Base-by-base conservation (phyloP, 768 basidiomycete genomes). In the Suillus tomentosus region DNA sequence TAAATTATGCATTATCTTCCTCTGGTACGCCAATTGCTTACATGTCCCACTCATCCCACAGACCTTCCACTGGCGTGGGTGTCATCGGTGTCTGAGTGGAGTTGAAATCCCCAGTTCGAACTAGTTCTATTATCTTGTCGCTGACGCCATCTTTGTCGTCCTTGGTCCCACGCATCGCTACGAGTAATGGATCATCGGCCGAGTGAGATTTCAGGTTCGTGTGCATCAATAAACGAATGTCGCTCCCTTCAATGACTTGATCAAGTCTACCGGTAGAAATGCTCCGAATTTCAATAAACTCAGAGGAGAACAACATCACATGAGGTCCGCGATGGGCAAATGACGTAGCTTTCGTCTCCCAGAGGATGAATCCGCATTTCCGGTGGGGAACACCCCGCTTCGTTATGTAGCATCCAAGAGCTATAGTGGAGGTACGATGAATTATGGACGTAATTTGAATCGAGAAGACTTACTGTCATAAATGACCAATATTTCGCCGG, bases 1-100 rank as follows among this genome's bases (percentile, higher is more conserved):
- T 67, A 68, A 68, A 56, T 67, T 71, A 71, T 42, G 22, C 47
- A 40, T 62, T 24, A 57, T 40, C 56, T 61, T 53, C 51, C 53
- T 45, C 56, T 63, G 22, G 5, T 40, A 40, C 39, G 19, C 19
- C 11, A 17, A 48, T 37, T 43, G 22, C 43, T 71, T 64, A 82
- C 85, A 89, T 87, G 69, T 90, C 89, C 88, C 90, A 92, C 67
- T 90, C 90, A 55, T 89, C 88, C 89, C 91, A 92, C 63, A 76
- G 45, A 51, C 69, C 71, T 15, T 76, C 74, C 10, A 45, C 2
- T 47, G 65, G 54, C 48, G 69, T 66, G 5, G 79, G 70, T 3
- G 76, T 72, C n/a, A 78, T 71, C 6, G 76, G 73, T 36, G 77
- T 73, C 22, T 61, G 62, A 2, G 3, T n/a, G 10, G 70, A 70